Evolutionary conservation across 2,329 filamentous ascomycete genomes (phyloP).

Genomic region (Scedosporium minutisporum): DNA sequence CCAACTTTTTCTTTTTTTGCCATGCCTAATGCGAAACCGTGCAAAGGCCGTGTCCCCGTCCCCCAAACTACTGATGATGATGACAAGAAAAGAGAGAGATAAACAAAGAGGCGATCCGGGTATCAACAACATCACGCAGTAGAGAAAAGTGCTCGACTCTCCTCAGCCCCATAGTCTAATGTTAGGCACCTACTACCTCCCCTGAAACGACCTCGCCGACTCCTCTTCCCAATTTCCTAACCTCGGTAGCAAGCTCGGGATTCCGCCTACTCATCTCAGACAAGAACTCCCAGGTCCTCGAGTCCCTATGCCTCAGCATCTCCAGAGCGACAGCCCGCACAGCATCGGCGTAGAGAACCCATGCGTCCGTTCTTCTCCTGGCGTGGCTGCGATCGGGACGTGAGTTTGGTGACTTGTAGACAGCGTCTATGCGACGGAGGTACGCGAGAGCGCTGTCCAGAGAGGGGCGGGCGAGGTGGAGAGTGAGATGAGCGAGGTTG

Average conservation of each 20-base stretch:
- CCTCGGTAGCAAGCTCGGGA: background rate
- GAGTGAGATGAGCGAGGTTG: background rate
- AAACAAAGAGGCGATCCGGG: background rate
- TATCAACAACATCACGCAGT: background rate
- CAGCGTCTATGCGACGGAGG: conserved; percentile 3
- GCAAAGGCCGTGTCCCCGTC: background rate
- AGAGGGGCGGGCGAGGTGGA: background rate
- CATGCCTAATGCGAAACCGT: background rate
- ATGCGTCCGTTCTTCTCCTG: background rate
- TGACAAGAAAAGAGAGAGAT: background rate
- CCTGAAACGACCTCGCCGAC: background rate
- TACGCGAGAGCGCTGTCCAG: conserved; percentile 3
- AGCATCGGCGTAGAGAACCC: background rate
- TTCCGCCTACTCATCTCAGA: conserved; percentile 2
- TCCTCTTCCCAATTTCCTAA: background rate
- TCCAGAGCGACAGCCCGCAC: conserved; percentile 5
- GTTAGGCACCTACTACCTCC: background rate
- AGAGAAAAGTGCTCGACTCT: background rate
- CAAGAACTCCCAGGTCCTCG: conserved; percentile 2
- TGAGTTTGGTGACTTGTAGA: background rate
- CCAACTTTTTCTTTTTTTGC: background rate
- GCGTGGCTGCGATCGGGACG: background rate
- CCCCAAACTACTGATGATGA: background rate
- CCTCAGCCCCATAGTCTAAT: background rate
- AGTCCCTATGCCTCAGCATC: background rate